These are phyloP conservation scores for Xylariaceae sp. DNA, from an alignment of 2,329 filamentous ascomycete species.

Conservation along the genomic window DNA sequence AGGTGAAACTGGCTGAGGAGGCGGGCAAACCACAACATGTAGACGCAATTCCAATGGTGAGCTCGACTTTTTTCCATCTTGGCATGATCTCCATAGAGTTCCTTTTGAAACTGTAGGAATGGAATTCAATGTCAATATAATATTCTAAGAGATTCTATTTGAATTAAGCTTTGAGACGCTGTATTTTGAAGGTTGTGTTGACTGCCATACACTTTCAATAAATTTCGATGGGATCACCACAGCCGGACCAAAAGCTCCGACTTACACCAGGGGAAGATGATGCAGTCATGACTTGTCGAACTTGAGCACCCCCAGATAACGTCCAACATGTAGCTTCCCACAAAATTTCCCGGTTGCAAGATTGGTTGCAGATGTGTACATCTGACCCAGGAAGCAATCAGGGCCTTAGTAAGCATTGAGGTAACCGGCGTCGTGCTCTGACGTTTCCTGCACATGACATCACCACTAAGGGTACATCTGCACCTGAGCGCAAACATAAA, in stretches of 20 bases:
- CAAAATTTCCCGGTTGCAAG: constrained; percentile 14
- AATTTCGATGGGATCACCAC: too few relatives aligned
- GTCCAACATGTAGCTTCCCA: constrained; percentile 6
- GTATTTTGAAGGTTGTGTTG: too few relatives aligned
- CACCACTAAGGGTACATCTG: constrained; percentile 15
- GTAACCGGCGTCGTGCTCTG: constrained; percentile 25
- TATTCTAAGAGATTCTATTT: neutral
- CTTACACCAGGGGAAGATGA: neutral
- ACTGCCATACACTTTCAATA: too few relatives aligned
- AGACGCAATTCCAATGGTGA: too few relatives aligned
- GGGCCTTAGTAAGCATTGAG: constrained; percentile 24
- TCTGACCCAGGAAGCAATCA: constrained; percentile 3
- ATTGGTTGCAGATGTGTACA: constrained; percentile 3
- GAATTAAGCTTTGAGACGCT: neutral
- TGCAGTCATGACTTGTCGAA: neutral
- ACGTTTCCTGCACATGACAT: constrained; percentile 30
- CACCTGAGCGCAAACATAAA: neutral
- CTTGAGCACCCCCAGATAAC: neutral
- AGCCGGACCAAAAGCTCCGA: constrained; percentile 14
- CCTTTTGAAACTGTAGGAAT: too few relatives aligned
- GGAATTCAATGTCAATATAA: too few relatives aligned
- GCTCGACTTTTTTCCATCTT: too few relatives aligned
- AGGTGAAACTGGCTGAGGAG: too few relatives aligned
- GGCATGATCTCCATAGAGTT: too few relatives aligned
- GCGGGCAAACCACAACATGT: too few relatives aligned